Evolutionary conservation across 148 eudicot genomes (phyloP), one percentile per base, ranked within the genome.

Genomic region (Spergularia marina): DNA sequence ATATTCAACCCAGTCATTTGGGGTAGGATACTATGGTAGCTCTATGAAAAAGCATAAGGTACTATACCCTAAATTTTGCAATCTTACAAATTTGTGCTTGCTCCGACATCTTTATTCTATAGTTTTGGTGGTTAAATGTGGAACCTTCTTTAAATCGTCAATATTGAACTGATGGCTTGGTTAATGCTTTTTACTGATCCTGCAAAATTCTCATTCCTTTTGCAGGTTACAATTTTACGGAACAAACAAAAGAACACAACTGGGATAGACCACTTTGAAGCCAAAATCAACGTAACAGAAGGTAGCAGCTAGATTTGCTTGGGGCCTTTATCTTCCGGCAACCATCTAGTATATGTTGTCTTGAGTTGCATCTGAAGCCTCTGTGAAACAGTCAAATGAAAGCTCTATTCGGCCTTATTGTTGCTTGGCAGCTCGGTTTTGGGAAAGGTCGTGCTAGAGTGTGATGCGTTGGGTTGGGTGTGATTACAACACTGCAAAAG

Each of bases 11-110:
- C 79, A 51, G 18, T 96, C 99, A 36, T 91, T 96, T 81, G 99
- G 98, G 74, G 69, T 92, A 75, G 98, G 99, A 44, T 96, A 96
- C 85, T 92, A 81, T 75, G 97, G 90, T 47, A 89, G 89, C 85
- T 86, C 87, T 30, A 92, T 96, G 99, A 81, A 79, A 78, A 87
- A 82, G 71, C 99, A 98, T 14, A 92, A 92, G 99, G 99, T 96
- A 87, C 39, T 68, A 5, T 40, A 21, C n/a, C 57, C 36, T 36
- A 6, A 25, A 52, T 49, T 23, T 65, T 59, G 49, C 10, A 63
- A 63, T 34, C 44, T 5, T n/a, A 30, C 36, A 30, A 30, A 30
- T 30, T 30, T 2, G 36, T 30, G 36, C 36, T 30, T 30, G 36
- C 36, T 30, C 36, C 36, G 36, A 30, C 36, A 2, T 2, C 36